phyloP scores from a whole-genome alignment of 192 early-diverging fungal genomes.

The Coemansia sp. region DNA sequence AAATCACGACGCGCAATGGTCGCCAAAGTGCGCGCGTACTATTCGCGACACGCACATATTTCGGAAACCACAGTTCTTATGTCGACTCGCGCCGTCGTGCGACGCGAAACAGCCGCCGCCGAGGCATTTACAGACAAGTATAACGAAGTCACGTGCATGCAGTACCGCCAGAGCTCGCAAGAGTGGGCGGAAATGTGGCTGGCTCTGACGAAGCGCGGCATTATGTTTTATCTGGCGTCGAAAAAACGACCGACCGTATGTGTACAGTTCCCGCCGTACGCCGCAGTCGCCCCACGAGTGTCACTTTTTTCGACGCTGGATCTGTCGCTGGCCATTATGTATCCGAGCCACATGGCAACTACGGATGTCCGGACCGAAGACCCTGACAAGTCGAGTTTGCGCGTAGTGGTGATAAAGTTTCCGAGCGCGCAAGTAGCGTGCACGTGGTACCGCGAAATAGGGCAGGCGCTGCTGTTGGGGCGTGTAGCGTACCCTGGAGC shows the following conservation, averaged over 20 bases:
- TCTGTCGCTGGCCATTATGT: slow-evolving; percentile 48
- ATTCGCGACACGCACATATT: slow-evolving; percentile 23
- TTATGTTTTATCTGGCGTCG: slow-evolving; percentile 35
- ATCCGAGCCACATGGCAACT: slow-evolving; percentile 13
- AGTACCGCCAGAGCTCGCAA: slow-evolving; percentile 28
- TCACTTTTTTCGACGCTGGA: slow-evolving; percentile 55
- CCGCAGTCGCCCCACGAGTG: slow-evolving; percentile 31
- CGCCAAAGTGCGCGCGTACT: slow-evolving; percentile 34
- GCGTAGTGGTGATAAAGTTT: slow-evolving; percentile 39
- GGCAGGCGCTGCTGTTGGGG: slow-evolving; percentile 27
- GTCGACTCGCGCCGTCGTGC: slow-evolving; percentile 38
- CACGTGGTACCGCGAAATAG: slow-evolving; percentile 48
- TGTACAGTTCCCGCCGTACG: slow-evolving; percentile 32
- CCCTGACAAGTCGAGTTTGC: slow-evolving; percentile 14
- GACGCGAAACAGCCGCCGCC: slow-evolving; percentile 27
- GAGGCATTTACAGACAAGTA: slow-evolving; percentile 30
- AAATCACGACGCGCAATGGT: slow-evolving; percentile 18
- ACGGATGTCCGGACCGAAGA: slow-evolving; percentile 16
- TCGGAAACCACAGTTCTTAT: slow-evolving; percentile 35
- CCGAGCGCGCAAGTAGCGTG: slow-evolving; percentile 42
- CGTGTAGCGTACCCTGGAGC: slow-evolving; percentile 24
- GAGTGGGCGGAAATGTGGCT: slow-evolving; percentile 54
- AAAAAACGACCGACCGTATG: slow-evolving; percentile 26
- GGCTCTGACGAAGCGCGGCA: slow-evolving; percentile 40
- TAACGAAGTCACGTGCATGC: slow-evolving; percentile 42